A percentile compares a stretch with the other conserved stretches of the same genome.
Conservation (phyloP, 805 yeast species). For the Martiniozyma abietophila region DNA sequence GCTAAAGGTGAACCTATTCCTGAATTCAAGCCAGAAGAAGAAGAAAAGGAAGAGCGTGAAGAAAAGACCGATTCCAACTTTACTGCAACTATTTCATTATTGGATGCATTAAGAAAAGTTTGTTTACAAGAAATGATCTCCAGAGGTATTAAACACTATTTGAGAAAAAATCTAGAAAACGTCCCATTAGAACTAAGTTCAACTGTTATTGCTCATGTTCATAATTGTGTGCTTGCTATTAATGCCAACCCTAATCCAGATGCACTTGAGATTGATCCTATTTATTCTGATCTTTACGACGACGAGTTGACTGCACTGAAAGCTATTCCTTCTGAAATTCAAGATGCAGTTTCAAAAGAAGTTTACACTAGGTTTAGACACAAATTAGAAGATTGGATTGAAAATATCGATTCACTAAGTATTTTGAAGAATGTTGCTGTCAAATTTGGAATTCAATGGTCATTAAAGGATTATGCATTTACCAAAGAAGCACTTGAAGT, state of each 20-base stretch:
- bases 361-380: slow-evolving; percentile 58
- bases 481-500: slow-evolving; percentile 32
- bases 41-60: slow-evolving; percentile 27
- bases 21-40: slow-evolving; percentile 19
- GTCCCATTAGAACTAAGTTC: slow-evolving; percentile 51
- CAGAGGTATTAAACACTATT: slow-evolving; percentile 68
- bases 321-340: slow-evolving; percentile 35
- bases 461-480: slow-evolving; percentile 39
- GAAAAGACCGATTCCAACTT: slow-evolving; percentile 28
- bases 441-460: slow-evolving; percentile 85
- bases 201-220: slow-evolving; percentile 55
- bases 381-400: slow-evolving; percentile 39
- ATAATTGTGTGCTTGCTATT: slow-evolving; percentile 59
- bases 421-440: slow-evolving; percentile 59
- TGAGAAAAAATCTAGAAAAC: slow-evolving; percentile 38
- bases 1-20: slow-evolving; percentile 14
- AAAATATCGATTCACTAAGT: slow-evolving; percentile 30
- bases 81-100: slow-evolving; percentile 34
- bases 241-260: slow-evolving; percentile 31
- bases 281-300: slow-evolving; percentile 32
- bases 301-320: slow-evolving; percentile 35
- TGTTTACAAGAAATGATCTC: slow-evolving; percentile 64
- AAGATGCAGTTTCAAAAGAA: slow-evolving; percentile 38
- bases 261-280: slow-evolving; percentile 35
- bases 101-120: slow-evolving; percentile 38